Percentiles rank a stretch among this genome's conserved stretches.
phyloP scores from a whole-genome alignment of 805 yeast species.

The Starmerella bombicola region DNA sequence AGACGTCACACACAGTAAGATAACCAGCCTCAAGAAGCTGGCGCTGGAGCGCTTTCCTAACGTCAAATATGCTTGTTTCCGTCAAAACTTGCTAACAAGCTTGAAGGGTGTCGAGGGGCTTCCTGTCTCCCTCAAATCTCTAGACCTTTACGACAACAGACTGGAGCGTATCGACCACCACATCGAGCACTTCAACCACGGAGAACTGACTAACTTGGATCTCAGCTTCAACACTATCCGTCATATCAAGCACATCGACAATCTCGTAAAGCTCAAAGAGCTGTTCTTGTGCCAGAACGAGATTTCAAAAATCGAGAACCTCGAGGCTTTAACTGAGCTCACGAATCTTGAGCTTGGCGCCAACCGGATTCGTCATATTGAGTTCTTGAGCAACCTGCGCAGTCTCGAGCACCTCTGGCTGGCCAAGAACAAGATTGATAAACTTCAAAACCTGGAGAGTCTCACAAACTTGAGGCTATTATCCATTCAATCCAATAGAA shows the following conservation, averaged over 20 bases:
- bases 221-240: conserved; percentile 81
- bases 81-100: conserved; percentile 75
- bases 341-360: conserved; percentile 83
- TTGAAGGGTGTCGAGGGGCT: conserved; percentile 55
- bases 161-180: conserved; percentile 66
- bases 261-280: conserved; percentile 48
- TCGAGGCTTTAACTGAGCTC: conserved; percentile 45
- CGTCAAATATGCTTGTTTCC: conserved; percentile 51
- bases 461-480: conserved; percentile 56
- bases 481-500: conserved; percentile 77
- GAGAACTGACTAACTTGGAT: conserved; percentile 46
- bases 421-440: conserved; percentile 69
- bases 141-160: conserved; percentile 86
- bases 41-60: conserved; percentile 37
- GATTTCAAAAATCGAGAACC: conserved; percentile 56
- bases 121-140: conserved; percentile 49
- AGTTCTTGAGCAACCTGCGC: conserved; percentile 42
- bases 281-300: conserved; percentile 82
- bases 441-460: conserved; percentile 47
- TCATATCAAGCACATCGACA: conserved; percentile 65
- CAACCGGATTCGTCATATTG: conserved; percentile 48
- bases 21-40: conserved; percentile 38
- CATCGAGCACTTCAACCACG: conserved; percentile 44
- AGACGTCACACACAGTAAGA: conserved; percentile 48
- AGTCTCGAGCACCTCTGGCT: conserved; percentile 74